Evolutionary conservation across 1,284 basidiomycete genomes (phyloP), one percentile per base, ranked within the genome.

Genomic region (Blastosporella zonata): DNA sequence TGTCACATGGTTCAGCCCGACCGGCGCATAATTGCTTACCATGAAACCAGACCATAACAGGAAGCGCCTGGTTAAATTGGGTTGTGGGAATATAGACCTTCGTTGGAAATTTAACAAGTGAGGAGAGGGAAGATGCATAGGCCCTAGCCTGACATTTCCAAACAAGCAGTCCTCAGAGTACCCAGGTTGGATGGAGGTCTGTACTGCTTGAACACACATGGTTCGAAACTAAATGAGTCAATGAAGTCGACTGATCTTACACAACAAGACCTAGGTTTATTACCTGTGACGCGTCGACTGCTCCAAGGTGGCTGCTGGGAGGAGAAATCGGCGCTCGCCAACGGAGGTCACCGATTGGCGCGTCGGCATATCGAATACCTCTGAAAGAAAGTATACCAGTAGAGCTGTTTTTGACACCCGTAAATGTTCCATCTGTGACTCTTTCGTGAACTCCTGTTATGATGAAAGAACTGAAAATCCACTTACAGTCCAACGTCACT

Each of bases 121-220:
- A 9, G 15, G 15, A 22, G 18, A 13, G 44, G 39, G 6, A 38
- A 22, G 21, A 18, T 21, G 31, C 28, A 10, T 3, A 17, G 12
- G 29, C 13, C 13, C 21, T 39, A 4, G 13, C 52, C 57, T 46
- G n/a, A 71, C 71, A 49, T 73, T 73, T 38, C 64, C 67, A 43
- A 70, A 72, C 2, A 73, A 55, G 49, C 71, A 73, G 48, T 73
- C 70, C 52, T 73, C 71, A 8, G 67, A 65, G 18, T 63, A 66
- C 23, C 62, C 62, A 17, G 59, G 17, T 1, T 50, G 47, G 1
- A 66, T 58, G 1, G 49, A 56, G 0, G 45, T 60, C 37, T 67
- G 66, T 12, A 57, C 58, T 4, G 65, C 60, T 33, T 48, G 44
- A 38, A 72, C 65, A 47, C 69, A 71, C 4, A 53, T 58, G 46